Percentiles rank a stretch among this genome's conserved stretches.
phyloP scores from a whole-genome alignment of 1,284 basidiomycete genomes.

The Cutaneotrichosporon sp. region DNA sequence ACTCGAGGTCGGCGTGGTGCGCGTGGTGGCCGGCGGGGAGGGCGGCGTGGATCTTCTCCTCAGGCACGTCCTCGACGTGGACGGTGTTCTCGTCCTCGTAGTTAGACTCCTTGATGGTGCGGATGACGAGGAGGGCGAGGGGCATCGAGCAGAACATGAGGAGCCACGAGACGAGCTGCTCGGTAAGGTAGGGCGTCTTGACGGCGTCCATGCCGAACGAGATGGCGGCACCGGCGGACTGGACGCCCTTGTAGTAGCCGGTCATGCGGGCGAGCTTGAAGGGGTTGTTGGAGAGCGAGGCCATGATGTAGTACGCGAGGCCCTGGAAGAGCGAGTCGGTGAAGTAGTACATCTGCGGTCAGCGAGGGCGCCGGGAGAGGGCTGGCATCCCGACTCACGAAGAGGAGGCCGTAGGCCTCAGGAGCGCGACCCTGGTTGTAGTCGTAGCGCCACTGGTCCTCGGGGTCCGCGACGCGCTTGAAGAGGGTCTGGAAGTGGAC shows the following conservation, averaged over 20 bases:
- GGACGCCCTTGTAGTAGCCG: constrained; percentile 53
- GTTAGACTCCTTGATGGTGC: constrained; percentile 35
- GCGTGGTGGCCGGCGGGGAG: constrained; percentile 37
- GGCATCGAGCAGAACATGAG: constrained; percentile 43
- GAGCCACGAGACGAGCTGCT: constrained; percentile 41
- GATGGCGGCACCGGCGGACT: constrained; percentile 54
- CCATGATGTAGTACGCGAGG: constrained; percentile 47
- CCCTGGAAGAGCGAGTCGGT: constrained; percentile 52
- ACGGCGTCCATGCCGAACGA: constrained; percentile 60
- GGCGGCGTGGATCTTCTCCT: constrained; percentile 27
- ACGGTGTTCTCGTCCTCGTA: constrained; percentile 31
- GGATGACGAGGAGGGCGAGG: constrained; percentile 36
- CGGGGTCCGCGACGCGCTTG: constrained; percentile 7
- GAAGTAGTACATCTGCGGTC: constrained; percentile 36
- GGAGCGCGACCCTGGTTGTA: constrained; percentile 10
- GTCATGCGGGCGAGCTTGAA: constrained; percentile 50
- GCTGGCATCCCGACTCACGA: constrained; percentile 17
- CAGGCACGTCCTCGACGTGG: constrained; percentile 38
- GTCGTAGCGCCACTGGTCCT: constrained; percentile 7
- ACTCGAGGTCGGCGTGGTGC: constrained; percentile 9
- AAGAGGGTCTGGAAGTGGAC: constrained; percentile 38
- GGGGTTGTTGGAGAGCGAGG: constrained; percentile 37
- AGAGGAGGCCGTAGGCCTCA: constrained; percentile 20
- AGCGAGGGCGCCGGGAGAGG: background rate
- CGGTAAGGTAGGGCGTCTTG: constrained; percentile 41